These are phyloP conservation scores for Kodamaea kakaduensis DNA, from an alignment of 805 yeast genomes.

Conservation along the genomic window DNA sequence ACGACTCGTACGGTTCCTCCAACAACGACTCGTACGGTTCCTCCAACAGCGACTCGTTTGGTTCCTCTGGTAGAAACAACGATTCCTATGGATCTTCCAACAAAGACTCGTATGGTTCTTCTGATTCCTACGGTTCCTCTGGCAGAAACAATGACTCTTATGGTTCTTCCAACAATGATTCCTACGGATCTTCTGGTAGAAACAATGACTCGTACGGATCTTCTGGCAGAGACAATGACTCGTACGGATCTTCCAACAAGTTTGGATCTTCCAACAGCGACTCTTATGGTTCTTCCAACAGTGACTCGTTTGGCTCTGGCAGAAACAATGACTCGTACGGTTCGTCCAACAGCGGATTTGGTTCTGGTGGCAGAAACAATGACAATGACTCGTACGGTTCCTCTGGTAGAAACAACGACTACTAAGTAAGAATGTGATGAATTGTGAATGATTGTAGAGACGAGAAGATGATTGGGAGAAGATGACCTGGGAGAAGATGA, in stretches of 20 bases:
- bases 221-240: slow-evolving; percentile 14
- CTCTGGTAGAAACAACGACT: slow-evolving; percentile 16
- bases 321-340: slow-evolving; percentile 14
- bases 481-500: no score
- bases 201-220: slow-evolving; percentile 18
- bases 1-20: slow-evolving; percentile 14
- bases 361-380: slow-evolving; percentile 13
- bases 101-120: slow-evolving; percentile 20
- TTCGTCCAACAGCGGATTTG: slow-evolving; percentile 15
- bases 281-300: slow-evolving; percentile 18
- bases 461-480: no score
- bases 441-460: no score
- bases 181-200: slow-evolving; percentile 18
- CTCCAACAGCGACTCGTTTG: slow-evolving; percentile 15
- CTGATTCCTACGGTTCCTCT: slow-evolving; percentile 20
- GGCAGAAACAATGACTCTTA: slow-evolving; percentile 14
- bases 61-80: slow-evolving; percentile 18
- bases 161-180: slow-evolving; percentile 18
- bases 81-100: slow-evolving; percentile 21
- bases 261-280: slow-evolving; percentile 17
- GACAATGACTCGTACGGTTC: slow-evolving; percentile 13
- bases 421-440: no score
- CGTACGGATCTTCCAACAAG: slow-evolving; percentile 20
- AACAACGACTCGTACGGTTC: slow-evolving; percentile 14
- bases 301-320: slow-evolving; percentile 14